Evolutionary conservation across 768 basidiomycete genomes (phyloP).

Genomic region (Clitopilus hobsonii): DNA sequence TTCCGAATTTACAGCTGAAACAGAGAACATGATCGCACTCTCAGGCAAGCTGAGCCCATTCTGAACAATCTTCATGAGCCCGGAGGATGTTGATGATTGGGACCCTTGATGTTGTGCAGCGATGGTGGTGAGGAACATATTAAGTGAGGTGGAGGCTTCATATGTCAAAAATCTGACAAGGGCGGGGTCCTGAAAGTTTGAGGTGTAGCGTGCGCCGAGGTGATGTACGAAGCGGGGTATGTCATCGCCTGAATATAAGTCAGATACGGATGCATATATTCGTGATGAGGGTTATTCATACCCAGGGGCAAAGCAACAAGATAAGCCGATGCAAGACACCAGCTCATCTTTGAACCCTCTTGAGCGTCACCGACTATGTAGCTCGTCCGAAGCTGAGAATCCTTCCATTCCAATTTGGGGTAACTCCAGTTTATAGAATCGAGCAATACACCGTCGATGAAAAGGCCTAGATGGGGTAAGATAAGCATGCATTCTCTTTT

Average conservation of each 20-base stretch:
- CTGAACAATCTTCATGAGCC: conserved; percentile 45
- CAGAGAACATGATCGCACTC: conserved; percentile 30
- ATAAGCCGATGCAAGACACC: conserved; percentile 68
- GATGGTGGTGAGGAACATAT: conserved; percentile 61
- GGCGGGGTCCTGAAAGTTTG: conserved; percentile 68
- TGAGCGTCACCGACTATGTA: conserved; percentile 57
- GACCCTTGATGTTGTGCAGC: conserved; percentile 25
- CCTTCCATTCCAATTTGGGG: conserved; percentile 41
- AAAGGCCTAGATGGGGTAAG: conserved; percentile 45
- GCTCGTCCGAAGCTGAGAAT: conserved; percentile 24
- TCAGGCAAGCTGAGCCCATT: conserved; percentile 42
- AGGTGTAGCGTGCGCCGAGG: conserved; percentile 74
- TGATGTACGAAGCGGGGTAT: conserved; percentile 73
- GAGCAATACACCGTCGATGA: conserved; percentile 65
- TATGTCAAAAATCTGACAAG: conserved; percentile 79
- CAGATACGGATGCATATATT: too few species aligned
- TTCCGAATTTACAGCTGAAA: conserved; percentile 29
- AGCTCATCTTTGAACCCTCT: conserved; percentile 42
- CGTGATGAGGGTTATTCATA: conserved; percentile 17
- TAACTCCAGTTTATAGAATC: conserved; percentile 63
- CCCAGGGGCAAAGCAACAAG: conserved; percentile 56
- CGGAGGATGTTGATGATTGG: conserved; percentile 8
- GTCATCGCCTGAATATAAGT: conserved; percentile 49
- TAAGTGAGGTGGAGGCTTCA: conserved; percentile 78
- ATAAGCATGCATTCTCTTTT: background rate